phyloP scores from a whole-genome alignment of 164 flowering plant species.

The Vitis riparia region DNA sequence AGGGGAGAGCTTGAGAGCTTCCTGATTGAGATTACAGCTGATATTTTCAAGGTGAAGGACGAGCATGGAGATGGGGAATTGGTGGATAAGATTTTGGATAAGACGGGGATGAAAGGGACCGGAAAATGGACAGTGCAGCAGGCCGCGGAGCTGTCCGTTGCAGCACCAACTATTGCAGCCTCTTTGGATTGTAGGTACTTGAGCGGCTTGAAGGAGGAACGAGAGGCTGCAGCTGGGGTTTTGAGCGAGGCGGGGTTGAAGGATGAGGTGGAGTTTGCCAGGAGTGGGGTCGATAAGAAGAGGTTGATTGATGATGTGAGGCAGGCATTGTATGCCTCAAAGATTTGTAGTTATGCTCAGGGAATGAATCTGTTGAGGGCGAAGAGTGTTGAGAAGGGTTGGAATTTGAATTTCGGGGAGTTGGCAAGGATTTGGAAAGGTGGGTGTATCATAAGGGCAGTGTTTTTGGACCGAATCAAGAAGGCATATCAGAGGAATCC shows the following conservation, averaged over 20 bases:
- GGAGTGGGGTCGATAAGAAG: constrained; percentile 38
- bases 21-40: constrained; percentile 46
- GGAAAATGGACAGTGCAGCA: constrained; percentile 64
- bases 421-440: constrained; percentile 62
- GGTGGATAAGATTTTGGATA: constrained; percentile 57
- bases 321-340: constrained; percentile 52
- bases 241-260: constrained; percentile 45
- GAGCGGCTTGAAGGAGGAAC: constrained; percentile 57
- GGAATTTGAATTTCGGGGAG: constrained; percentile 54
- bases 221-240: constrained; percentile 37
- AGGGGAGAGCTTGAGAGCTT: constrained; percentile 50
- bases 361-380: constrained; percentile 55
- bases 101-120: constrained; percentile 59
- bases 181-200: constrained; percentile 48
- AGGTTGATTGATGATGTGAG: constrained; percentile 53
- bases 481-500: constrained; percentile 50
- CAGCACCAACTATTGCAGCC: constrained; percentile 54
- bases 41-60: constrained; percentile 48
- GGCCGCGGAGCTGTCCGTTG: constrained; percentile 52
- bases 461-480: constrained; percentile 52
- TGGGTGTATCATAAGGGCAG: constrained; percentile 55
- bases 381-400: constrained; percentile 42
- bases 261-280: constrained; percentile 24
- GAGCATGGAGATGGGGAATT: constrained; percentile 34
- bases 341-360: constrained; percentile 59